phyloP scores from a whole-genome alignment of 208 protist genomes.

The Trypanosoma cruzi region DNA sequence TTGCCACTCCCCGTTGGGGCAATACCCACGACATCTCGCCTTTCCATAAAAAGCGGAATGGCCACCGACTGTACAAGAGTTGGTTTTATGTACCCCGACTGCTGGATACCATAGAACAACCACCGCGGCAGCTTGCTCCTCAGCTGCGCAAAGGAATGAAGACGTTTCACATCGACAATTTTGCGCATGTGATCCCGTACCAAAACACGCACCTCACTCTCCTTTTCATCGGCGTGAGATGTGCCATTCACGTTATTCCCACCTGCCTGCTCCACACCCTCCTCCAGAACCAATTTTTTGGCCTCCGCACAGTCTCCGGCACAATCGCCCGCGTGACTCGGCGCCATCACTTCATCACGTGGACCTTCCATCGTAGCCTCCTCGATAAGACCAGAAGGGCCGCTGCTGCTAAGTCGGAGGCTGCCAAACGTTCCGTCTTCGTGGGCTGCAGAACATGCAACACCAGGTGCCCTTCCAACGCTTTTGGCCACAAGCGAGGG shows the following conservation, averaged over 20 bases:
- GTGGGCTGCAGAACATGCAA: constrained; percentile 37
- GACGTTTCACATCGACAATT: constrained; percentile 27
- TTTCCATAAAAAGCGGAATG: constrained; percentile 79
- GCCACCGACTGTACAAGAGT: constrained; percentile 85
- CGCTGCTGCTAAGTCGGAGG: constrained; percentile 50
- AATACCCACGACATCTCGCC: constrained; percentile 93
- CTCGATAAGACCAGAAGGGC: constrained; percentile 49
- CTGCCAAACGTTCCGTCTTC: constrained; percentile 56
- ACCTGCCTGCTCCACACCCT: constrained; percentile 41
- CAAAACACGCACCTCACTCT: constrained; percentile 47
- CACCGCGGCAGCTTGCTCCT: constrained; percentile 44
- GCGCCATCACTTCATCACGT: background rate
- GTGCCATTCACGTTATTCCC: constrained; percentile 26
- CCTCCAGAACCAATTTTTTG: constrained; percentile 13
- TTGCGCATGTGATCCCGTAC: constrained; percentile 54
- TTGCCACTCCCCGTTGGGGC: constrained; percentile 97
- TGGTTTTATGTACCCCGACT: constrained; percentile 48
- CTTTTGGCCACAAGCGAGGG: constrained; percentile 39
- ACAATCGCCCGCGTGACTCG: background rate
- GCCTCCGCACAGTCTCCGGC: background rate
- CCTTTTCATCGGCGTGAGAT: constrained; percentile 17
- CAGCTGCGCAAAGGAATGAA: constrained; percentile 58
- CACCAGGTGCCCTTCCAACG: no score
- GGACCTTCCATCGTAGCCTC: constrained; percentile 30
- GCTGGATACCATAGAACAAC: constrained; percentile 40